Base-by-base conservation (phyloP, 495 filamentous ascomycete species). In the Penicillium diatomitis region DNA sequence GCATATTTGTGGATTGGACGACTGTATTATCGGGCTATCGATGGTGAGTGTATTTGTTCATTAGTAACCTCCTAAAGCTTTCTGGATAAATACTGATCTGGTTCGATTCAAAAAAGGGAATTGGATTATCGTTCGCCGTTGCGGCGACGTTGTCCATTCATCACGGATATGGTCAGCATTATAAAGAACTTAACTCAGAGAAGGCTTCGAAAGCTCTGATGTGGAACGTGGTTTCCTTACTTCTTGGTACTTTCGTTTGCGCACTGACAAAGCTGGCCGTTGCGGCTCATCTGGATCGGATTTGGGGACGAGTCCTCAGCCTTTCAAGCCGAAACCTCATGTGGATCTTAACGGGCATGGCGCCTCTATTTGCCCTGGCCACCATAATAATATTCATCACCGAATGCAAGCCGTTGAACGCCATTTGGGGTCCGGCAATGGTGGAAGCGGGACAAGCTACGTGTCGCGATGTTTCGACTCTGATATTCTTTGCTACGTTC, bases 371-470 rank as follows among this genome's bases (percentile, higher is more conserved):
- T 7, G 57, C 55, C 0, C 34, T 53, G 4, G 30, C 58, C 4
- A 62, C 58, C 36, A 64, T 65, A 42, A 27, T 68, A 31, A 50
- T 66, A 8, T 53, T 57, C 4, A 53, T 66, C 12, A 64, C 63
- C 31, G 53, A 53, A 50, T 68, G 65, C 42, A 51, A 59, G 38
- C 62, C 62, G 8, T 50, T 57, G 0, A 50, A 47, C 10, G 58
- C 56, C 7, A 58, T 64, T 5, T 68, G 65, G 65, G 42, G 59
- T 8, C 40, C 53, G 4, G 38, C 46, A 4, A 55, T 62, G 46
- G 55, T 61, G 8, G 10, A 44, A 7, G 51, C 38, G n/a, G 53
- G 51, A 7, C n/a, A 38, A 35, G 50, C 39, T 3, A 43, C 3
- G 9, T 62, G 59, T 44, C 42, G 59, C 28, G 37, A 42, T 36